A percentile compares a stretch with the other conserved stretches of the same genome.
These are phyloP conservation scores for Delitschia confertaspora DNA, from an alignment of 495 filamentous ascomycete species.

Conservation along the genomic window DNA sequence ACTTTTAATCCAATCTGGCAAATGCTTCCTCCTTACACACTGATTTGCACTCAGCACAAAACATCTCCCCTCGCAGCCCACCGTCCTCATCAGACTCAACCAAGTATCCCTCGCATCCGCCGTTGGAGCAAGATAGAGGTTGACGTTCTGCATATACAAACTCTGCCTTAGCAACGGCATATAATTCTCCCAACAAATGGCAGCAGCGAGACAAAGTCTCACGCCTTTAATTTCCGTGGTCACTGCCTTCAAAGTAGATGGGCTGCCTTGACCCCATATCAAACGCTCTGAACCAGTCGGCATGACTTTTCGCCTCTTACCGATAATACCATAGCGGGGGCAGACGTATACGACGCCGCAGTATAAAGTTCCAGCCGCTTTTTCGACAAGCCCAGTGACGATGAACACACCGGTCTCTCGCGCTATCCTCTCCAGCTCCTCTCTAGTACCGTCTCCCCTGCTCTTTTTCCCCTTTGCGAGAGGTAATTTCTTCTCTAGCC, in stretches of 20 bases:
- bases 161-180: slow-evolving; percentile 80
- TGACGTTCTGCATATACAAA: slow-evolving; percentile 85
- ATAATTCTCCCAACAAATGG: slow-evolving; percentile 97
- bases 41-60: slow-evolving; percentile 87
- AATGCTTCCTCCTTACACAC: slow-evolving; percentile 52
- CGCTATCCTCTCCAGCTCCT: slow-evolving; percentile 66
- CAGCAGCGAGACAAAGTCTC: slow-evolving; percentile 66
- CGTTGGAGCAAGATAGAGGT: slow-evolving; percentile 85
- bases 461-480: slow-evolving; percentile 35
- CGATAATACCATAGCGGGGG: slow-evolving; percentile 58
- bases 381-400: slow-evolving; percentile 71
- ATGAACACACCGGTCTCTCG: slow-evolving; percentile 70
- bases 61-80: slow-evolving; percentile 70
- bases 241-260: slow-evolving; percentile 71
- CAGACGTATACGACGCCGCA: slow-evolving; percentile 79
- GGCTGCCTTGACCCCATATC: slow-evolving; percentile 82
- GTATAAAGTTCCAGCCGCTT: slow-evolving; percentile 70
- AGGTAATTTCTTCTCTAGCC: slow-evolving; percentile 56
- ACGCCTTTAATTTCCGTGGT: slow-evolving; percentile 72
- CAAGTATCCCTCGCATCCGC: slow-evolving; percentile 81
- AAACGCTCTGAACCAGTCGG: slow-evolving; percentile 77
- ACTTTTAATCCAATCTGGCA: slow-evolving; percentile 49
- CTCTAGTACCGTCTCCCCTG: slow-evolving; percentile 80
- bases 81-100: slow-evolving; percentile 71
- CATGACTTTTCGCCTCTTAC: slow-evolving; percentile 93